Evolutionary conservation across 2,329 filamentous ascomycete genomes (phyloP), one percentile per base, ranked within the genome.

Genomic region (Fusarium marasasianum): DNA sequence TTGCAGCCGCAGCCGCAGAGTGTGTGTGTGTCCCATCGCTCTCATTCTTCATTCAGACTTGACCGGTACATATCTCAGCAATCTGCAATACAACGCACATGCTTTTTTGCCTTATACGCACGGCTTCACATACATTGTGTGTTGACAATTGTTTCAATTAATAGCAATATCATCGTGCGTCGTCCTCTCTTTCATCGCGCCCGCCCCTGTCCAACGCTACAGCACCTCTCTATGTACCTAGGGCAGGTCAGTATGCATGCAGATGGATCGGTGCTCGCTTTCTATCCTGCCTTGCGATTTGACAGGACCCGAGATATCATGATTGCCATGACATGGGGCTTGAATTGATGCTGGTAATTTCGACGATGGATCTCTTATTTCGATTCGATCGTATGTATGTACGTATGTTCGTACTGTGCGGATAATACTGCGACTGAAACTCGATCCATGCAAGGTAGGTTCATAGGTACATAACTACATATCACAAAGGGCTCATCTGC

Each of bases 21-120:
- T 15, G 33, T 29, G 29, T 35, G 33, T 35, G 33, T 35, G 63
- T 61, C 33, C 29, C 51, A 60, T 59, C 38, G 45, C 31, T 50
- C 31, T 68, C 48, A 47, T 24, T 26, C 44, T 47, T 26, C 24
- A 26, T 47, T 20, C 24, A 26, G 12, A 47, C 24, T 63, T 69
- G 26, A 69, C 65, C 33, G 44, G 41, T 68, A 35, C 33, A 15
- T 15, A 63, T 69, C 41, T 63, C 38, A 24, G 33, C 20, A 37
- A 45, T 41, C 59, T 71, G 68, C 66, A 71, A 71, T 71, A 61
- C 61, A 44, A 71, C 59, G n/a, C 60, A 71, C 66, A 70, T 44
- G 44, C 66, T 58, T 53, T 69, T 69, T 40, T 40, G 26, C 57
- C 20, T 20, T n/a, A 35, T 12, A 54, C 9, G 11, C 26, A 44